Base-by-base conservation (phyloP, 78 protist species). In the Capsaspora owczarzaki region DNA sequence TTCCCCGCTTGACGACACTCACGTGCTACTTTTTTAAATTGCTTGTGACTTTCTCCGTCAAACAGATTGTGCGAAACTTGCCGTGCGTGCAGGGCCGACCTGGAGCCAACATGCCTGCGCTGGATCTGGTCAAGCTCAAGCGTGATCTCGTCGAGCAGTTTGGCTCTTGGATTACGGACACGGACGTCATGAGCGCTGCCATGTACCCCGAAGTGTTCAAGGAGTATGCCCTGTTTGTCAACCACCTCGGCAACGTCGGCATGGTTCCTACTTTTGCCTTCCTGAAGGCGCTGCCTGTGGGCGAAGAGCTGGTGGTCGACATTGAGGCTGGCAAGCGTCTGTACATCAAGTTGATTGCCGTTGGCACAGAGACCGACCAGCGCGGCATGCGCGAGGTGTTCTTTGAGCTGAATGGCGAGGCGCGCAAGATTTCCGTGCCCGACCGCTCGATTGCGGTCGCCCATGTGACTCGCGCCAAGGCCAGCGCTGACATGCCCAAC, bases 381-480 rank as follows among this genome's bases (percentile, higher is more conserved):
- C 10, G 8, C 14, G 86, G 84, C 51, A 5, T 31, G 74, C 47
- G 84, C 56, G 74, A 82, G 79, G 85, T 91, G 31, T 82, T 66
- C 79, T 81, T 91, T 61, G 91, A 85, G 68, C 35, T 87, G 51
- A 87, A 91, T 75, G 94, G 94, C 70, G 49, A 61, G 81, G 87
- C 89, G 33, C 81, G 89, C 31, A 46, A 72, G 82, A 53, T 87
- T 14, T 44, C 4, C 25, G 79, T 87, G 38, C 33, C 29, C 33
- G 87, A 85, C 79, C n/a, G 6, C 66, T 56, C 6, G 22, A 20
- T 25, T 56, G 66, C 35, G 10, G 66, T 46, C 25, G 5, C 12
- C 51, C 51, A 46, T 14, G 51, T 12, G 51, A 46, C 5, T 46
- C 53, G 76, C 44, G 53, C 14, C 19, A 69, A 37, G 53, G 49